Percentiles rank a stretch among this genome's conserved stretches.
phyloP scores from a whole-genome alignment of 1,284 basidiomycete species.

The Lentinula novae-zelandiae region DNA sequence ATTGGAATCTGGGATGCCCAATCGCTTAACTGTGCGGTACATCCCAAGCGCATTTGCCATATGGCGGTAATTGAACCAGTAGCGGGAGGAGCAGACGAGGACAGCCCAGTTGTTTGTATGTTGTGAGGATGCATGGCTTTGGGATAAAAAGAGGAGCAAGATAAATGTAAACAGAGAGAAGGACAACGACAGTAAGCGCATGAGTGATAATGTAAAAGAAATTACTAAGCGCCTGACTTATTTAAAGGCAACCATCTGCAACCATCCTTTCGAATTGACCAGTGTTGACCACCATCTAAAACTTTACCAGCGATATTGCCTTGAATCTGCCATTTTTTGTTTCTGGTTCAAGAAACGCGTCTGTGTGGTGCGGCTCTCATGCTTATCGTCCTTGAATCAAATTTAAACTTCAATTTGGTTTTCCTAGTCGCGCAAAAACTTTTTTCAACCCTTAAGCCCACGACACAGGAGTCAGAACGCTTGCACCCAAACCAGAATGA shows the following conservation, averaged over 20 bases:
- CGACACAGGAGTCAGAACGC: too few species aligned
- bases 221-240: neutral
- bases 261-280: too few species aligned
- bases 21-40: slow-evolving; percentile 97
- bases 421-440: too few species aligned
- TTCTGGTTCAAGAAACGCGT: too few species aligned
- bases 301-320: too few species aligned
- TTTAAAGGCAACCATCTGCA: too few species aligned
- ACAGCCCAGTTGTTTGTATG: slow-evolving; percentile 99
- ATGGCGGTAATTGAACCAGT: slow-evolving; percentile 99
- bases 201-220: neutral
- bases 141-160: neutral
- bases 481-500: neutral
- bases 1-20: slow-evolving; percentile 97
- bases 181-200: neutral
- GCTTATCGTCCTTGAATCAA: too few species aligned
- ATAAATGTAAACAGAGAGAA: neutral
- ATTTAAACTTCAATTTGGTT: too few species aligned
- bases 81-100: slow-evolving; percentile 88
- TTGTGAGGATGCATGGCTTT: neutral
- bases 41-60: slow-evolving; percentile 98
- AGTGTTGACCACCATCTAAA: too few species aligned
- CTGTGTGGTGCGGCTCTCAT: too few species aligned
- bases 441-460: too few species aligned
- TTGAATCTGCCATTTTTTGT: too few species aligned